Percentiles rank a stretch among this genome's conserved stretches.
Evolutionary conservation across 257 asterid genomes (phyloP).

Genomic region (Solanum pennellii): DNA sequence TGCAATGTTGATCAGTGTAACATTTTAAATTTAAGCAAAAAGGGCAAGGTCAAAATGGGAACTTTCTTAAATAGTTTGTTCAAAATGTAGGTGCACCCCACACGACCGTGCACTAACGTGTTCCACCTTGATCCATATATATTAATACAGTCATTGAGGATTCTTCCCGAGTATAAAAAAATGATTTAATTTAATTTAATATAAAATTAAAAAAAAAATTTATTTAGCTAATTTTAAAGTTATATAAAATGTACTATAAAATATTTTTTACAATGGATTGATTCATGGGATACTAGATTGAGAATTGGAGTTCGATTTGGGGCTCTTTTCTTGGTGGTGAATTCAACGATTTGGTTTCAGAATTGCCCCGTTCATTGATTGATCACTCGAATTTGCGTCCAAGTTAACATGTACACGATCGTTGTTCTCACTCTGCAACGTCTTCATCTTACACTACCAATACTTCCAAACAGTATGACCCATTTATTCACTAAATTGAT

Average conservation of each 20-base stretch:
- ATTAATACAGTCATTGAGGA: too few species aligned
- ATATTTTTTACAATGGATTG: not conserved
- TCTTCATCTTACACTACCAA: too few species aligned
- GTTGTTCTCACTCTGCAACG: too few species aligned
- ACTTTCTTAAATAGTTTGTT: not conserved
- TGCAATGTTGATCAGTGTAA: not conserved
- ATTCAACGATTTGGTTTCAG: too few species aligned
- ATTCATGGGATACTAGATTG: not conserved
- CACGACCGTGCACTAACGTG: not conserved
- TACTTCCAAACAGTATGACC: not conserved
- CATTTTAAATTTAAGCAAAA: not conserved
- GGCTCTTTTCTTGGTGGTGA: too few species aligned
- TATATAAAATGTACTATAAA: rapidly evolving
- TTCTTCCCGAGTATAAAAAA: not conserved
- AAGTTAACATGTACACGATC: too few species aligned
- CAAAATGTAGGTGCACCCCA: not conserved
- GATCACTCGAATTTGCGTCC: not conserved
- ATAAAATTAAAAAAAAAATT: too few species aligned
- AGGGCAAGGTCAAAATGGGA: not conserved
- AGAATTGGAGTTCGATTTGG: too few species aligned
- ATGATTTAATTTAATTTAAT: too few species aligned
- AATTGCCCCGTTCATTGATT: not conserved
- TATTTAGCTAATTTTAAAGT: too few species aligned
- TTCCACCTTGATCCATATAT: not conserved
- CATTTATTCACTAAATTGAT: not conserved